phyloP scores from a whole-genome alignment of 176 grass and related monocot species.

The Pontederia crassipes region DNA sequence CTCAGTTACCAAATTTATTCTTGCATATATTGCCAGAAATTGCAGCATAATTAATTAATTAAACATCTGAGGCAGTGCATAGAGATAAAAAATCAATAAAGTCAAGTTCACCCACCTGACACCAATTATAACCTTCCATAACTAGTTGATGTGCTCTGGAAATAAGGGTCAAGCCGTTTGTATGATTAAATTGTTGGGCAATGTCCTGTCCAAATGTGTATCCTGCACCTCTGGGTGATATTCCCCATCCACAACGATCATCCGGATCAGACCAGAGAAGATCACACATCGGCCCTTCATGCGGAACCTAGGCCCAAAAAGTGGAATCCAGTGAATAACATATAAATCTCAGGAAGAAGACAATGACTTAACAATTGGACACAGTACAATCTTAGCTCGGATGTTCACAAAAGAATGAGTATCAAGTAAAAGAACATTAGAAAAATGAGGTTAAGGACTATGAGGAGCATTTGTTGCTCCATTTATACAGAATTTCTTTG shows the following conservation, averaged over 20 bases:
- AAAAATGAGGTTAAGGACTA: no score
- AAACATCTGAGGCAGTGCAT: no score
- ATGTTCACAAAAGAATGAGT: no score
- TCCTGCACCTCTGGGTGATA: constrained; percentile 91
- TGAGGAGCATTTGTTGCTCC: no score
- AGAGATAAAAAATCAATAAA: neutral
- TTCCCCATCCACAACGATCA: constrained; percentile 94
- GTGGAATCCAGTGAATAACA: neutral
- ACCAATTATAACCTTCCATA: constrained; percentile 99
- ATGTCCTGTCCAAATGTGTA: constrained; percentile 99
- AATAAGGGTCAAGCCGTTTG: constrained; percentile 81
- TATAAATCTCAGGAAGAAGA: no score
- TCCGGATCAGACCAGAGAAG: constrained; percentile 96
- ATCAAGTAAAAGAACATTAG: no score
- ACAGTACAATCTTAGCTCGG: no score
- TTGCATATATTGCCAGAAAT: no score
- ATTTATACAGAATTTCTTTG: no score
- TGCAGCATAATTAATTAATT: no score
- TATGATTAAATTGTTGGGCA: constrained; percentile 91
- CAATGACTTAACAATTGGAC: no score
- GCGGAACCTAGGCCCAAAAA: constrained; percentile 52
- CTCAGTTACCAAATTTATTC: no score
- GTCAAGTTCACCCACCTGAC: constrained; percentile 45
- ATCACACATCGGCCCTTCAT: constrained; percentile 99
- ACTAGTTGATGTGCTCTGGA: constrained; percentile 96